Evolutionary conservation across 2,329 filamentous ascomycete genomes (phyloP).

Genomic region (Lachnellula subtilissima): DNA sequence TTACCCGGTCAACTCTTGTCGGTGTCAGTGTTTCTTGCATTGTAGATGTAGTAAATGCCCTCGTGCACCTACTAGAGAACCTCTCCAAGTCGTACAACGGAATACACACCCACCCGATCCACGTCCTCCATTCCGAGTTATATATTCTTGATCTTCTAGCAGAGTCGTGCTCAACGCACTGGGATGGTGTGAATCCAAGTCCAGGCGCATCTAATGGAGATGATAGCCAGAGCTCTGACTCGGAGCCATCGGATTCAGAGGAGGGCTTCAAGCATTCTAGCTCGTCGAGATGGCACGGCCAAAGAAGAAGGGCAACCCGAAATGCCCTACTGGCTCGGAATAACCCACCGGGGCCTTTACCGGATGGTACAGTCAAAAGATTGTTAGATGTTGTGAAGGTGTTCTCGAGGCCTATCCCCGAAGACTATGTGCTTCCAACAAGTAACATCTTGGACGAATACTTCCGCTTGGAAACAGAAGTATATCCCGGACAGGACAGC

Average conservation of each 20-base stretch:
- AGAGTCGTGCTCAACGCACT: constrained; percentile 60
- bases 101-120: constrained; percentile 49
- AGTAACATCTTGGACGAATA: constrained; percentile 53
- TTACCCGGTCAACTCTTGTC: constrained; percentile 57
- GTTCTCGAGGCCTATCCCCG: constrained; percentile 55
- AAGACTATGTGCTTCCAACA: constrained; percentile 51
- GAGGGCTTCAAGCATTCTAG: constrained; percentile 7
- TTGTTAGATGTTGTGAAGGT: constrained; percentile 52
- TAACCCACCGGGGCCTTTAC: constrained; percentile 34
- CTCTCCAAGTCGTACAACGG: constrained; percentile 50
- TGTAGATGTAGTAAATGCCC: constrained; percentile 49
- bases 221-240: constrained; percentile 19
- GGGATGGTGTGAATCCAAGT: constrained; percentile 42
- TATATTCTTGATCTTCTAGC: constrained; percentile 60
- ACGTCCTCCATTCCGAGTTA: constrained; percentile 59
- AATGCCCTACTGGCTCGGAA: constrained; percentile 21
- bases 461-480: constrained; percentile 10
- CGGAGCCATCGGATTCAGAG: constrained; percentile 19
- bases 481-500: constrained; percentile 32
- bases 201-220: constrained; percentile 9
- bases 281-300: constrained; percentile 4
- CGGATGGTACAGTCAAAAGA: constrained; percentile 48
- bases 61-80: constrained; percentile 55
- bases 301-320: constrained; percentile 23
- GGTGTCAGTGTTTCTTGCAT: constrained; percentile 54